Base-by-base conservation (phyloP, 371 early-diverging fungal species). In the Lichtheimia ramosa region DNA sequence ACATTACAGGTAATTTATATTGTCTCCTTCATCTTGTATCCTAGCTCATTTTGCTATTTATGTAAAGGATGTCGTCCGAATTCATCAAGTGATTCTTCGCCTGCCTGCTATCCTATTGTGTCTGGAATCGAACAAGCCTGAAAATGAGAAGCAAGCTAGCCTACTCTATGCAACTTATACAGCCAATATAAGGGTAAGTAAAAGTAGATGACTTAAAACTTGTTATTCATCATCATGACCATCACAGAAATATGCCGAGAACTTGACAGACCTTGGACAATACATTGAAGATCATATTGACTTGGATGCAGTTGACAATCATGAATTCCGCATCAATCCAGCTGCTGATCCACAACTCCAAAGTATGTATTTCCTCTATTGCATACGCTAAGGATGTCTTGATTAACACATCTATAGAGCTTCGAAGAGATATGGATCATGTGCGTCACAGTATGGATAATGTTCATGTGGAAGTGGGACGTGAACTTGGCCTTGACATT, bases 251-350 rank as follows among this genome's bases (percentile, higher is more conserved):
- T 34, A 34, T 34, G 34, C 34, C 10, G 34, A 34, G 34, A 34
- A 34, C 10, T 34, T 34, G 34, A 34, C 34, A 6, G 34, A 8
- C 7, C 39, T 51, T 25, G 25, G 24, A 40, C 21, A 14, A 18
- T 40, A 8, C 10, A 13, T 97, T 3, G 97, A 95, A 60, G 87
- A 89, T 0, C 93, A 94, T 0, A 87, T 98, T 53, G 99, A 98
- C 71, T 72, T 98, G 20, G 87, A 87, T 6, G 92, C 93, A 3
- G 83, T 89, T 0, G 95, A 95, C 40, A 71, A 82, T 52, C 97
- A 97, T 69, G 92, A 96, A 64, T 97, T 90, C 63, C 70, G 91
- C n/a, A 87, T 98, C 59, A 90, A 90, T 43, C 77, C 97, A 0
- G 90, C 92, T 40, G 91, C 91, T 69, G 93, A 96, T 71, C 79